Conservation (phyloP, 768 basidiomycete species). For the Mycena vulgaris region DNA sequence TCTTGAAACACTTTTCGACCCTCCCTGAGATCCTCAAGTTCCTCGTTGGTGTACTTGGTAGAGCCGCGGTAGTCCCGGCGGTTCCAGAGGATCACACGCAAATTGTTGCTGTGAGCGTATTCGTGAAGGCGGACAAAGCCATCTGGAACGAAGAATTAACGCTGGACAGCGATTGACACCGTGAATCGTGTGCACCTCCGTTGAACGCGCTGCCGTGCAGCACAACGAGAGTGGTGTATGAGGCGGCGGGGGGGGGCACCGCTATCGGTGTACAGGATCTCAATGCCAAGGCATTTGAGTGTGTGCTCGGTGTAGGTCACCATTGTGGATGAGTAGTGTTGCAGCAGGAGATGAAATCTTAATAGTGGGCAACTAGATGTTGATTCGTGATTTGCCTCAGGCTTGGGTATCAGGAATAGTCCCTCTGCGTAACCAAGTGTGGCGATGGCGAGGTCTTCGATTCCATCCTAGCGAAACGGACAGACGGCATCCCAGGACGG, state of each 20-base stretch:
- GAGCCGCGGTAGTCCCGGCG: slow-evolving; percentile 44
- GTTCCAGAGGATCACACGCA: slow-evolving; percentile 41
- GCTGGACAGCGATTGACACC: background rate
- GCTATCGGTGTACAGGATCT: slow-evolving; percentile 5
- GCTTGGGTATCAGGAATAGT: no score
- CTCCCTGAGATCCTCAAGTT: slow-evolving; percentile 36
- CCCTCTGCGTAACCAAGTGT: no score
- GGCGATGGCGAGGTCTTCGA: no score
- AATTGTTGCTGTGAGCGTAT: slow-evolving; percentile 30
- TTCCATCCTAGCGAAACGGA: no score
- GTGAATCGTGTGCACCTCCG: slow-evolving; percentile 25
- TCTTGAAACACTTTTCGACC: slow-evolving; percentile 36
- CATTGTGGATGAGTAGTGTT: background rate
- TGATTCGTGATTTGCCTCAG: no score
- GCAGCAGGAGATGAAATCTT: no score
- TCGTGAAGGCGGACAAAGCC: slow-evolving; percentile 27
- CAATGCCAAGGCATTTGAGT: background rate
- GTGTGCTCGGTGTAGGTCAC: slow-evolving; percentile 7
- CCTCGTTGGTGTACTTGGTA: slow-evolving; percentile 40
- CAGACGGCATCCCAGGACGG: no score
- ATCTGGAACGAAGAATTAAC: slow-evolving; percentile 25
- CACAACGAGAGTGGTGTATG: slow-evolving; percentile 43
- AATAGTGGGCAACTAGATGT: no score
- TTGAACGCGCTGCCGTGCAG: slow-evolving; percentile 41
- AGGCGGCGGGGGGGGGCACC: background rate